phyloP scores from a whole-genome alignment of 106 monocot genomes.

The Xerophyta viscosa region DNA sequence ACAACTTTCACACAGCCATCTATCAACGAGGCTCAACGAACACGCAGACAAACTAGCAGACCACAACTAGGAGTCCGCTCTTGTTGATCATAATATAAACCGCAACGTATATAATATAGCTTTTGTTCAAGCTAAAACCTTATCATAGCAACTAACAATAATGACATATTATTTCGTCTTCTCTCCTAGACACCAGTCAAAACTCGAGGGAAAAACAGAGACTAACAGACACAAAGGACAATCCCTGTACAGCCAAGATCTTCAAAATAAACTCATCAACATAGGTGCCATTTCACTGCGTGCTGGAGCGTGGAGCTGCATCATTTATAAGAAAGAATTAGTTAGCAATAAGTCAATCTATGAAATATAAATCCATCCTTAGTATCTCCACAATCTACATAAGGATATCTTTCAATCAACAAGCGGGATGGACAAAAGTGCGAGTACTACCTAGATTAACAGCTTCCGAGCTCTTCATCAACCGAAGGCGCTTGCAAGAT shows the following conservation, averaged over 20 bases:
- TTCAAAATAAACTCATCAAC: not conserved
- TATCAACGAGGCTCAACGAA: too few species aligned
- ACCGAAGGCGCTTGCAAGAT: slow-evolving; percentile 74
- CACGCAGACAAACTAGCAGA: not conserved
- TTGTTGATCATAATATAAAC: slow-evolving; percentile 14
- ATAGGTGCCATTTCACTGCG: not conserved
- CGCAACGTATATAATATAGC: slow-evolving; percentile 4
- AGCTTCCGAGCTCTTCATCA: slow-evolving; percentile 92
- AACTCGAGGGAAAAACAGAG: slow-evolving; percentile 4
- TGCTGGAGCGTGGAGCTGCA: not conserved
- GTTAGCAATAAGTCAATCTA: too few species aligned
- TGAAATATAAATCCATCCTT: too few species aligned
- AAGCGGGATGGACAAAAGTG: not conserved
- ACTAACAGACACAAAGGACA: slow-evolving; percentile 1
- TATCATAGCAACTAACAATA: slow-evolving; percentile 9
- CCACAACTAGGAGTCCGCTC: not conserved
- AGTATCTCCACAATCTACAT: too few species aligned
- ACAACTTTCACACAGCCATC: too few species aligned
- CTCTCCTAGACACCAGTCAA: slow-evolving; percentile 4
- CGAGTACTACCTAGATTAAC: slow-evolving; percentile 61
- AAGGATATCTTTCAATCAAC: too few species aligned
- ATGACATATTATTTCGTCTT: slow-evolving; percentile 2
- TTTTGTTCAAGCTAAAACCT: slow-evolving; percentile 16
- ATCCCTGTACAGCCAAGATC: slow-evolving; percentile 20
- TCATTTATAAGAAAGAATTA: not conserved